Evolutionary conservation across 768 basidiomycete species (phyloP).

Genomic region (Suillus luteus): DNA sequence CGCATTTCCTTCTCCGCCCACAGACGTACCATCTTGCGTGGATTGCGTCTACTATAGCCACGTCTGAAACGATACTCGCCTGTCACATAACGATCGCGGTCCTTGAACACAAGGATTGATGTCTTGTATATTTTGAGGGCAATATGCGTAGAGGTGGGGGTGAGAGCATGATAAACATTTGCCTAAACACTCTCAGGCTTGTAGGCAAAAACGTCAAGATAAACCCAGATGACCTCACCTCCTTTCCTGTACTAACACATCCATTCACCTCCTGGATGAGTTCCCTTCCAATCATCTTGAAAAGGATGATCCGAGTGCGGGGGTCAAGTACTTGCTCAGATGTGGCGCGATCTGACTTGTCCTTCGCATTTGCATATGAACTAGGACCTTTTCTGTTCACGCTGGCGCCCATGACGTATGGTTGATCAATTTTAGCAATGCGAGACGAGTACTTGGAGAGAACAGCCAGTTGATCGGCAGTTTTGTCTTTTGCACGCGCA

Average conservation of each 20-base stretch:
- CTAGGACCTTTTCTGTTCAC: slow-evolving; percentile 93
- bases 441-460: slow-evolving; percentile 77
- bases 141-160: slow-evolving; percentile 56
- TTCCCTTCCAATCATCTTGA: slow-evolving; percentile 94
- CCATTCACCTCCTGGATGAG: slow-evolving; percentile 91
- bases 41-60: slow-evolving; percentile 87
- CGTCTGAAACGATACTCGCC: slow-evolving; percentile 95
- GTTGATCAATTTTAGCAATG: slow-evolving; percentile 72
- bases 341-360: slow-evolving; percentile 96
- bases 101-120: slow-evolving; percentile 95
- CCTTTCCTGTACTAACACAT: slow-evolving; percentile 97
- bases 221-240: slow-evolving; percentile 51
- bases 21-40: slow-evolving; percentile 96
- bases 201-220: slow-evolving; percentile 16
- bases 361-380: slow-evolving; percentile 86
- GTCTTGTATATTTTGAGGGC: slow-evolving; percentile 99
- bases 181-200: slow-evolving; percentile 51
- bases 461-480: slow-evolving; percentile 70
- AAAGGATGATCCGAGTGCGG: slow-evolving; percentile 89
- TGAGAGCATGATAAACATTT: slow-evolving; percentile 92
- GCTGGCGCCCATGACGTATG: slow-evolving; percentile 68
- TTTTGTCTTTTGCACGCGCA: slow-evolving; percentile 52
- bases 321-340: slow-evolving; percentile 97
- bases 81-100: slow-evolving; percentile 94
- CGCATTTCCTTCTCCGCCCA: slow-evolving; percentile 99